Evolutionary conservation across 441 rosid genomes (phyloP).

Genomic region (Rhodomyrtus psidioides): DNA sequence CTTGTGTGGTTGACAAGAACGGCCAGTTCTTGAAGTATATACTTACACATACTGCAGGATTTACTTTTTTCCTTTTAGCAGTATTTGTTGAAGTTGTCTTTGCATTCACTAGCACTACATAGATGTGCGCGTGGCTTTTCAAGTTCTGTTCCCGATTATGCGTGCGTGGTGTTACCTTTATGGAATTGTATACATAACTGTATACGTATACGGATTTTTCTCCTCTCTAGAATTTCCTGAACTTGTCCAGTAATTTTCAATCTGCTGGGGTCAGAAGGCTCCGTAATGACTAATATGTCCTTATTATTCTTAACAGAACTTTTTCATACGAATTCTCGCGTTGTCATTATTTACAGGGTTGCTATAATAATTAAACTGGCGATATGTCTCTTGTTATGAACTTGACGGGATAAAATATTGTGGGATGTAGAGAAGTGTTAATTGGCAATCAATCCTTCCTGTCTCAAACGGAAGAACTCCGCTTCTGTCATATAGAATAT

Average conservation of each 20-base stretch:
- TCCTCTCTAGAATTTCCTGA: not conserved
- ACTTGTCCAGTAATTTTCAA: not conserved
- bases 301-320: not conserved
- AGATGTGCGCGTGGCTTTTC: not conserved
- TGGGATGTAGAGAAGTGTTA: not conserved
- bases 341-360: not conserved
- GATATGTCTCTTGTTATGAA: not conserved
- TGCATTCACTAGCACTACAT: not conserved
- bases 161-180: not conserved
- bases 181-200: not conserved
- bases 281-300: not conserved
- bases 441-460: not conserved
- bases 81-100: not conserved
- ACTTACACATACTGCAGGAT: not conserved
- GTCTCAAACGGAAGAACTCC: not conserved
- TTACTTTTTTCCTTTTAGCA: not conserved
- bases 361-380: not conserved
- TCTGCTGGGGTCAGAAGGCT: not conserved
- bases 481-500: not conserved
- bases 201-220: not conserved
- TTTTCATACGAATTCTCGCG: not conserved
- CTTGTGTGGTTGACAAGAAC: no score
- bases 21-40: no score
- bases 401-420: not conserved
- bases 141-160: not conserved